These are phyloP conservation scores for Suillus sp. DNA, from an alignment of 768 basidiomycete genomes.

Conservation along the genomic window DNA sequence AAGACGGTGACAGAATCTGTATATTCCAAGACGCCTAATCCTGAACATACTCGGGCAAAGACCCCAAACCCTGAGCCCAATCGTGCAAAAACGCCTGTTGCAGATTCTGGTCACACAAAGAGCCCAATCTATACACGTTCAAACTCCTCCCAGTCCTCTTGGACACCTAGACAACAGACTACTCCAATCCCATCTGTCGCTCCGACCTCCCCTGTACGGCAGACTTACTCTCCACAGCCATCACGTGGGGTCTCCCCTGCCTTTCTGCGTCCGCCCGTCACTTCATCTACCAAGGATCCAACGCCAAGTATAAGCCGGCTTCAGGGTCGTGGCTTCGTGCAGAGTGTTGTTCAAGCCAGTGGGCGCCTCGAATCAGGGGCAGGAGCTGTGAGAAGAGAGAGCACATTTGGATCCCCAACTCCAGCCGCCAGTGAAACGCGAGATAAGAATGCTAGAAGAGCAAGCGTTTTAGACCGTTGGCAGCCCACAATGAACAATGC, in stretches of 20 bases:
- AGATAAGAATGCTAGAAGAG: constrained; percentile 37
- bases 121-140: constrained; percentile 4
- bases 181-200: constrained; percentile 35
- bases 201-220: constrained; percentile 43
- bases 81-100: constrained; percentile 20
- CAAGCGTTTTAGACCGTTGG: constrained; percentile 76
- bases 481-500: constrained; percentile 40
- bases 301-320: constrained; percentile 83
- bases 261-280: constrained; percentile 48
- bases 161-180: constrained; percentile 29
- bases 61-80: constrained; percentile 12
- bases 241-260: constrained; percentile 52
- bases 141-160: constrained; percentile 21
- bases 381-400: constrained; percentile 25
- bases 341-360: constrained; percentile 77
- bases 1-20: constrained; percentile 22
- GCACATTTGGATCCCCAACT: constrained; percentile 33
- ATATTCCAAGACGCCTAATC: constrained; percentile 7
- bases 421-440: constrained; percentile 39
- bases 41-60: constrained; percentile 3
- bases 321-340: constrained; percentile 85
- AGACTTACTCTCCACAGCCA: constrained; percentile 46
- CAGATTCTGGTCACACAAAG: constrained; percentile 2
- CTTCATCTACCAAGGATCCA: constrained; percentile 61
- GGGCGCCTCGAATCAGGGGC: constrained; percentile 45